Conservation (phyloP, 495 filamentous ascomycete genomes). For the Penicillium odoratum region DNA sequence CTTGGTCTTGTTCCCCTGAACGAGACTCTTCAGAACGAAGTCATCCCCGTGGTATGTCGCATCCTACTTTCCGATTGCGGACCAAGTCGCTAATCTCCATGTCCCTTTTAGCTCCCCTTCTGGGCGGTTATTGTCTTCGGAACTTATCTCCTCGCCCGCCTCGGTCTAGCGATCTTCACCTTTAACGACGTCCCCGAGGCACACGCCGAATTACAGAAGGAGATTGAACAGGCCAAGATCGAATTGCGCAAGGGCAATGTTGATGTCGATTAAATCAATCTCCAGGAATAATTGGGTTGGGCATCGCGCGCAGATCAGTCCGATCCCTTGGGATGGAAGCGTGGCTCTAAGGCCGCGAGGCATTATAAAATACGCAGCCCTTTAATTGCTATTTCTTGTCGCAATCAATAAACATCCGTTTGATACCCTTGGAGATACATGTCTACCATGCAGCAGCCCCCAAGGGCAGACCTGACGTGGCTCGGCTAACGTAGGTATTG, state of each 20-base stretch:
- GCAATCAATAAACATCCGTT: conserved; percentile 22
- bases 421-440: conserved; percentile 23
- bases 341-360: not conserved
- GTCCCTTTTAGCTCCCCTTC: conserved; percentile 71
- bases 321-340: not conserved
- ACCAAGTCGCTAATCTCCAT: conserved; percentile 4
- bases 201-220: conserved; percentile 80
- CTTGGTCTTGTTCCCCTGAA: conserved; percentile 84
- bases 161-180: conserved; percentile 88
- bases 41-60: conserved; percentile 53
- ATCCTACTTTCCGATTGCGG: not conserved
- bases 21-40: conserved; percentile 54
- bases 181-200: conserved; percentile 96
- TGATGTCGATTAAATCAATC: conserved; percentile 45
- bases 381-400: conserved; percentile 18
- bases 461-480: not conserved
- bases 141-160: conserved; percentile 86
- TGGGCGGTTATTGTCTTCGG: conserved; percentile 91
- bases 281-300: not conserved
- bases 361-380: conserved; percentile 14
- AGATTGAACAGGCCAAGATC: conserved; percentile 52
- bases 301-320: not conserved
- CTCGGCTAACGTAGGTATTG: not conserved
- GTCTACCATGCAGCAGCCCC: not conserved
- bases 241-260: conserved; percentile 51